Base-by-base conservation (phyloP, 345 rosid genomes). In the Syzygium aromaticum region DNA sequence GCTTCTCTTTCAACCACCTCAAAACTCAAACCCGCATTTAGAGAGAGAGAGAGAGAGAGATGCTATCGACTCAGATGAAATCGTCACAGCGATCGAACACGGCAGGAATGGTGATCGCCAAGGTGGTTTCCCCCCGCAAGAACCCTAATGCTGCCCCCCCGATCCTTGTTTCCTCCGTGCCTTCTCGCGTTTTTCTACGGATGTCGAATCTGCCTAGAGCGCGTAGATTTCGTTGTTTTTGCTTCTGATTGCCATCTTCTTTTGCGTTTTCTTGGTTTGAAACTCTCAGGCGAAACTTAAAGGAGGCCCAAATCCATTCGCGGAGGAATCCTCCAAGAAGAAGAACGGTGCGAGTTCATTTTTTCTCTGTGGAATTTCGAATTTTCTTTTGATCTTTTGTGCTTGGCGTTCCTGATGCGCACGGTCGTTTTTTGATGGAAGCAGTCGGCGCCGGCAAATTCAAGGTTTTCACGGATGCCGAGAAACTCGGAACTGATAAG, bases 391-490 rank as follows among this genome's bases (percentile, higher is more conserved):
- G 84, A 51, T 25, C 54, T 52, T 73, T 19, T 73, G 80, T 73
- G 3, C 25, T 73, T 5, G 80, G 80, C 80, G 49, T 73, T 33
- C 49, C 80, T 0, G 22, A 73, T 40, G 80, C 15, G 80, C 80
- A 11, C 22, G 14, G 43, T 84, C 51, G 51, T 84, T 51, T 87
- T 84, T 21, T 25, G 5, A 85, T 40, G 87, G 86, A 77, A 85
- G 59, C 91, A 95, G 95, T 11, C 83, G 87, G 84, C 40, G 86
- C 61, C 78, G 86, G 90, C 73, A 90, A 87, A 89, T 90, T 96
- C 59, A 94, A 89, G 87, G 87, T 96, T 64, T 94, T 86, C 54
- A 77, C 94, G 1, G 96, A 93, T 84, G 88, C 87, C 84, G 93
- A 84, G 19, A 90, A 88, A 87, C 86, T 80, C 27, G 92, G 92